These are phyloP conservation scores for Hamigera avellanea DNA, from an alignment of 495 filamentous ascomycete genomes.

Conservation along the genomic window DNA sequence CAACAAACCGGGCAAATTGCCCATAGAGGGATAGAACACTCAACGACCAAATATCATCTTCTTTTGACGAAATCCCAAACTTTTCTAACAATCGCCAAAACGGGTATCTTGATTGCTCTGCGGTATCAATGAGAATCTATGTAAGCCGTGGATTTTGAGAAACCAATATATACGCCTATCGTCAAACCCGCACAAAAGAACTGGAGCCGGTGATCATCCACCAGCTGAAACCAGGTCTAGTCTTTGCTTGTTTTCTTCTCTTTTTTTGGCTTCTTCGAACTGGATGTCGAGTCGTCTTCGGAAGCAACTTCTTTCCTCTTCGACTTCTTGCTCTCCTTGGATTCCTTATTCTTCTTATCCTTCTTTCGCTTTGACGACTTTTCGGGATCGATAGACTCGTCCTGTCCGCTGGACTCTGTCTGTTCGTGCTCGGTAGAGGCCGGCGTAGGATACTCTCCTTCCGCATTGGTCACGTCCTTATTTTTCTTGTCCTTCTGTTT, in stretches of 20 bases:
- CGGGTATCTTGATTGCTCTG: constrained; percentile 26
- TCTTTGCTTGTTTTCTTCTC: constrained; percentile 18
- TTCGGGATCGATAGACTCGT: constrained; percentile 6
- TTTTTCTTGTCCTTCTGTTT: constrained; percentile 14
- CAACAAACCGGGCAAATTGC: constrained; percentile 57
- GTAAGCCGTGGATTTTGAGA: background rate
- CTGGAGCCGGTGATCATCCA: no score
- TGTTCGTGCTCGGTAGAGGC: constrained; percentile 21
- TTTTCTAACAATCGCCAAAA: constrained; percentile 3
- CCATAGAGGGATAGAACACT: constrained; percentile 9
- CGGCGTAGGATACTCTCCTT: constrained; percentile 31
- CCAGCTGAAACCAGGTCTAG: background rate
- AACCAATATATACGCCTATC: constrained; percentile 7
- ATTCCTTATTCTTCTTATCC: constrained; percentile 20
- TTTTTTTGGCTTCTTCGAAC: constrained; percentile 23
- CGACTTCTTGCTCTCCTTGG: constrained; percentile 5
- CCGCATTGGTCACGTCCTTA: constrained; percentile 4
- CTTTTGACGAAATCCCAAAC: no score
- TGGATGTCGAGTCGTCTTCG: constrained; percentile 11
- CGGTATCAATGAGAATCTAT: constrained; percentile 7
- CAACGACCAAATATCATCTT: no score
- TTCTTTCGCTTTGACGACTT: constrained; percentile 12
- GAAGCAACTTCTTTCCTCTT: constrained; percentile 10
- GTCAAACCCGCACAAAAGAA: no score
- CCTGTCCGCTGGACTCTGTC: constrained; percentile 4